Evolutionary conservation across 164 flowering plant species (phyloP).

Genomic region (Aristolochia contorta): DNA sequence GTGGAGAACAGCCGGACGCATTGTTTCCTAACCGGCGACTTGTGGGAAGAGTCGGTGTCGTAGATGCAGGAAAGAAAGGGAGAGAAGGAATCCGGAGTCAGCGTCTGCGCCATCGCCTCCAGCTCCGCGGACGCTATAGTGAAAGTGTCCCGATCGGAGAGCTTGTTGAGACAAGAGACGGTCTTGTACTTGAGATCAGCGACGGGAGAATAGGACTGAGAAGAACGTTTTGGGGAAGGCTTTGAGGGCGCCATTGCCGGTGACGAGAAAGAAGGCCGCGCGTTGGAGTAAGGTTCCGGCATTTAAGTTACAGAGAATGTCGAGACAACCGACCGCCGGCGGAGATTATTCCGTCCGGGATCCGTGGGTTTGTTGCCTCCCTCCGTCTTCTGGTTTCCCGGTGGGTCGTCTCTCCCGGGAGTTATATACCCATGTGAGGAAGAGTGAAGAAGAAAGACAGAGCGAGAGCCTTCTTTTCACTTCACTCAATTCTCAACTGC

Average conservation of each 20-base stretch:
- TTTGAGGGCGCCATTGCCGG: conserved; percentile 1
- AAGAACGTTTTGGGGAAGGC: conserved; percentile 8
- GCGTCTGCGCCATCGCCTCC: conserved; percentile 45
- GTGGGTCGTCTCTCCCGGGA: too few relatives aligned
- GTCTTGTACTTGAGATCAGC: conserved; percentile 58
- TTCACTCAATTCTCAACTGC: too few relatives aligned
- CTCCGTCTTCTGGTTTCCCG: too few relatives aligned
- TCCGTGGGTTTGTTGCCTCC: too few relatives aligned
- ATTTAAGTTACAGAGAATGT: too few relatives aligned
- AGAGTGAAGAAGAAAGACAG: too few relatives aligned
- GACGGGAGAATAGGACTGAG: conserved; percentile 14
- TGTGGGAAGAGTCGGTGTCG: conserved; percentile 59
- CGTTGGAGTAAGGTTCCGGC: too few relatives aligned
- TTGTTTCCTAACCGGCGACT: conserved; percentile 55
- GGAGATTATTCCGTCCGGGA: too few relatives aligned
- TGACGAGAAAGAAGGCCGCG: not conserved
- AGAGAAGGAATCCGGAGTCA: conserved; percentile 36
- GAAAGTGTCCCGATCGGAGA: conserved; percentile 80
- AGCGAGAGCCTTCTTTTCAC: too few relatives aligned
- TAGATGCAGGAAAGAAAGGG: conserved; percentile 61
- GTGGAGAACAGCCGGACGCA: conserved; percentile 51
- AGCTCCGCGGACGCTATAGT: conserved; percentile 62
- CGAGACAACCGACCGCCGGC: too few relatives aligned
- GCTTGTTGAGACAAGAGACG: conserved; percentile 52
- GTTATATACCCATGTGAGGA: too few relatives aligned